These are phyloP conservation scores for maize (Zea mays) DNA, from an alignment of 176 grass and related monocot species.

Conservation along the genomic window Zm-B73-REFERENCE-NAM-5.0 NC_050096.1:3111501-3112000, in stretches of 20 bases:
- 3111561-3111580: conserved; percentile 90
- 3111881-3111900: conserved; percentile 24
- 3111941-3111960: conserved; percentile 38
- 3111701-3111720: conserved; percentile 22
- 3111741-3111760: background rate
- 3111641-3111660: conserved; percentile 83
- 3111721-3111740: conserved; percentile 10
- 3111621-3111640: conserved; percentile 82
- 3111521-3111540: conserved; percentile 92
- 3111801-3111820: conserved; percentile 91
- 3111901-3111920: background rate
- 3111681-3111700: conserved; percentile 87
- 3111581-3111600: conserved; percentile 92
- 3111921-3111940: conserved; percentile 13
- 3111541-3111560: conserved; percentile 89
- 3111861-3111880: conserved; percentile 40
- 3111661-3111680: conserved; percentile 88
- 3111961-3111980: conserved; percentile 80
- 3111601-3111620: conserved; percentile 64
- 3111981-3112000: conserved; percentile 89
- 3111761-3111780: conserved; percentile 55
- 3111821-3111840: conserved; percentile 98
- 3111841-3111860: conserved; percentile 86
- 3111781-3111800: conserved; percentile 93
- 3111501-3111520: conserved; percentile 23